Evolutionary conservation across 108 stramenopile genomes (phyloP).

Genomic region (Nitzschia sp.): DNA sequence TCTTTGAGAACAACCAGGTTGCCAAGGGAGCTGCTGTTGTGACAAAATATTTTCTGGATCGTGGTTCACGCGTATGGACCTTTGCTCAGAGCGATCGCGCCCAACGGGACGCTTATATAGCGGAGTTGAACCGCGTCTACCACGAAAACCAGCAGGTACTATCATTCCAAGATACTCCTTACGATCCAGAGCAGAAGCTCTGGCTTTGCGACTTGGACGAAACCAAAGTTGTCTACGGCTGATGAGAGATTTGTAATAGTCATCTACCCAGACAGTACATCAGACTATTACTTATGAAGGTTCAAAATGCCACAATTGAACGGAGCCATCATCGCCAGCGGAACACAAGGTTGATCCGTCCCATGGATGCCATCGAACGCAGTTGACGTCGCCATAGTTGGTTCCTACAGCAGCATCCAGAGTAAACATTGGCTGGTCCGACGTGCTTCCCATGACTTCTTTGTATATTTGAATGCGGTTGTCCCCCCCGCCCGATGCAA

Average conservation of each 20-base stretch:
- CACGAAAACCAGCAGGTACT: slow-evolving; percentile 17
- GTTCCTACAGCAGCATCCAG: slow-evolving; percentile 43
- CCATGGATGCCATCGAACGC: slow-evolving; percentile 92
- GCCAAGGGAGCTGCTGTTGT: slow-evolving; percentile 63
- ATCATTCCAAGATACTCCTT: slow-evolving; percentile 23
- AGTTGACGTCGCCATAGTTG: slow-evolving; percentile 94
- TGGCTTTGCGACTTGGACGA: slow-evolving; percentile 73
- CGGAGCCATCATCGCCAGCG: slow-evolving; percentile 89
- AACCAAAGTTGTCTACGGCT: slow-evolving; percentile 48
- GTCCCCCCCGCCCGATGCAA: slow-evolving; percentile 88
- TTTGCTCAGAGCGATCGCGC: slow-evolving; percentile 81
- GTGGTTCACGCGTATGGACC: slow-evolving; percentile 55
- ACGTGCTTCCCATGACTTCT: slow-evolving; percentile 51
- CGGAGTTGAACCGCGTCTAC: slow-evolving; percentile 16
- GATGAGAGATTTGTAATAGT: not conserved
- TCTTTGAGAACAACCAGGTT: slow-evolving; percentile 68
- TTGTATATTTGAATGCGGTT: slow-evolving; percentile 79
- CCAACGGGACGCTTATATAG: slow-evolving; percentile 60
- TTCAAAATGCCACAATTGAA: slow-evolving; percentile 83
- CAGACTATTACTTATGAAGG: slow-evolving; percentile 2
- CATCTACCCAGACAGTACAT: not conserved
- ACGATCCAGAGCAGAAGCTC: slow-evolving; percentile 13
- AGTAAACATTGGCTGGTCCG: slow-evolving; percentile 68
- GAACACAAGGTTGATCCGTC: slow-evolving; percentile 75
- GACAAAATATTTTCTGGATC: slow-evolving; percentile 9